Evolutionary conservation across 257 asterid species (phyloP), one percentile per base, ranked within the genome.

Genomic region (Lithospermum erythrorhizon): DNA sequence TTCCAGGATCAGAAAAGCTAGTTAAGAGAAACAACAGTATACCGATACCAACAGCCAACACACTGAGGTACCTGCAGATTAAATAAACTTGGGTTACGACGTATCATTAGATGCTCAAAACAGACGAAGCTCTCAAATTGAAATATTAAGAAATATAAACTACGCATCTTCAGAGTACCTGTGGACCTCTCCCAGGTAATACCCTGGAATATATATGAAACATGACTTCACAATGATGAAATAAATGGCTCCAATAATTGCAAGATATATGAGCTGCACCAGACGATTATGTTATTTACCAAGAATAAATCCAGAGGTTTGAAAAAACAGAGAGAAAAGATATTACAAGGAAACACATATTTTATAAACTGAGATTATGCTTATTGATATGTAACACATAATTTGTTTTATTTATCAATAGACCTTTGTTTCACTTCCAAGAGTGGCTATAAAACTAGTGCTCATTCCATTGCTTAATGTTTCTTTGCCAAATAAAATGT

Each of bases 1-100:
- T 85, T 78, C 98, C 98, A 62, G 98, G 95, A 75, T 91, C 95
- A 72, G 97, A 91, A 81, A 91, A 91, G 82, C 98, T 91, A 77
- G 97, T 81, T 78, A 88, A 74, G 57, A 84, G 86, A 79, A 91
- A 91, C 68, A 91, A 88, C 65, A 88, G 62, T 74, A 88, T 69
- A 69, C 97, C 97, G 68, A 85, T 84, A 68, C 87, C 94, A 72
- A 89, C 94, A 61, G 90, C 98, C 89, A 86, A 71, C 72, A 84
- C 75, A 90, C 98, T 89, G 57, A 69, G 71, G 79, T 86, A 86
- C 87, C 97, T 91, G 89, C 59, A 74, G 57, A 19, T 60, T 68
- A 59, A 70, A 59, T 66, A 61, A 59, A 47, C 41, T 19, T 64
- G 57, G 55, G 25, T 41, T 41, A 3, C 14, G 11, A 41, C 45